A percentile compares a stretch with the other conserved stretches of the same genome.
These are phyloP conservation scores for Fistulinella cinereoalba DNA, from an alignment of 1,284 basidiomycete genomes.

Conservation along the genomic window DNA sequence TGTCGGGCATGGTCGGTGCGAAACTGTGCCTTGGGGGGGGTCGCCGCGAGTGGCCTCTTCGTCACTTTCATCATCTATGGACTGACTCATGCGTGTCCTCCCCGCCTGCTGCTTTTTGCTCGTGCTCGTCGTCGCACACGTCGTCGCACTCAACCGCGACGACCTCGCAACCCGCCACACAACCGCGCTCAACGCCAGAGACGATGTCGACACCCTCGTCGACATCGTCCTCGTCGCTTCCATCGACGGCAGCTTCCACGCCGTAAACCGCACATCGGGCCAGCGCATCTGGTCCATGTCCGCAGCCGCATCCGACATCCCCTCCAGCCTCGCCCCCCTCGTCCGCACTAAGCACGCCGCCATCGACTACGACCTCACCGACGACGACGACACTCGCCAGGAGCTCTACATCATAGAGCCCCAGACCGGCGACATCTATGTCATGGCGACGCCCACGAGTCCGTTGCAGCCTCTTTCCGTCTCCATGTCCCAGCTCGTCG, in stretches of 20 bases:
- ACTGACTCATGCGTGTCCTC: too few relatives aligned
- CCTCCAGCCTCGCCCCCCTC: constrained; percentile 62
- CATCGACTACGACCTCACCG: constrained; percentile 50
- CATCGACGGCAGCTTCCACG: constrained; percentile 89
- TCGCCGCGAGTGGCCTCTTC: too few relatives aligned
- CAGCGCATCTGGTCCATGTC: constrained; percentile 80
- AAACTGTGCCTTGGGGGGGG: too few relatives aligned
- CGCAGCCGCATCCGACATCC: constrained; percentile 46
- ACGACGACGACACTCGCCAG: constrained; percentile 53
- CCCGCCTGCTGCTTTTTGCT: constrained; percentile 3
- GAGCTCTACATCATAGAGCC: constrained; percentile 91
- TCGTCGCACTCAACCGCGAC: constrained; percentile 13
- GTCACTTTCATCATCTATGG: background rate
- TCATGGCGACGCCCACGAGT: constrained; percentile 62
- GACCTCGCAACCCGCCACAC: constrained; percentile 6
- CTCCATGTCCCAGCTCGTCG: constrained; percentile 83
- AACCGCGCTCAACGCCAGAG: background rate
- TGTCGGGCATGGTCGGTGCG: constrained; percentile 53
- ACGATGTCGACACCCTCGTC: constrained; percentile 48
- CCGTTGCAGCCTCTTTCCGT: constrained; percentile 81
- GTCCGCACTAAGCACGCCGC: constrained; percentile 64
- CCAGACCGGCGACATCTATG: constrained; percentile 85
- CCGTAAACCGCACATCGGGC: constrained; percentile 78
- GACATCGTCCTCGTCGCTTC: constrained; percentile 83
- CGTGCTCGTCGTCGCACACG: constrained; percentile 11